Base-by-base conservation (phyloP, 73 alveolate species). In the Paramecium pentaurelia region DNA sequence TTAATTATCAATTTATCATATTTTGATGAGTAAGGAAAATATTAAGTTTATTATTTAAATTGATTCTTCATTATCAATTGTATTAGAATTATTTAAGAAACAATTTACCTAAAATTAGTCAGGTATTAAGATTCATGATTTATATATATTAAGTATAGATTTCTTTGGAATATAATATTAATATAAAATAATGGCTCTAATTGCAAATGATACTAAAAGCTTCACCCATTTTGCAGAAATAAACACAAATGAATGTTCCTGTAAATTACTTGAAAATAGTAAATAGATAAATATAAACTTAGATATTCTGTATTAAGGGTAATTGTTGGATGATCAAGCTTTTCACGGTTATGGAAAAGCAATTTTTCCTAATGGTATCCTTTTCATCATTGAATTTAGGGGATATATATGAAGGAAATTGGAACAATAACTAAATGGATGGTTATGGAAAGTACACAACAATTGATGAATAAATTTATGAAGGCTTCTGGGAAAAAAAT, bases 351-450 rank as follows among this genome's bases (percentile, higher is more conserved):
- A 4, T 18, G 70, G 70, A 18, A 54, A 54, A 22, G 70, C 70
- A n/a, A 54, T 54, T 6, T 54, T 54, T 18, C 70, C 70, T 54
- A 54, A 54, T 54, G 70, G 70, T 54, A 54, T 54, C 20, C 14
- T 54, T 54, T 54, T 54, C 70, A 7, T 18, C 8, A 3, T 54
- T 20, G 25, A 54, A n/a, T 2, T 18, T 54, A 54, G 92, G 92
- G 36, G 58, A 47, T 14, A 42, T 36, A 22, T 84, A 84, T 84
- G 92, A 84, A 14, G 92, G 92, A 32, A 18, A 51, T 18, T 84
- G 92, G 92, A 40, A 34, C 16, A 60, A 84, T 84, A 84, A 84
- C 30, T 27, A 30, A 11, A 49, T 84, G 88, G 84, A 86, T 86
- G 93, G 93, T 22, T 59, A 34, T 86, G 91, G 89, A 27, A 36